Evolutionary conservation across 2,329 filamentous ascomycete species (phyloP).

Genomic region (Colletotrichum acutatum): DNA sequence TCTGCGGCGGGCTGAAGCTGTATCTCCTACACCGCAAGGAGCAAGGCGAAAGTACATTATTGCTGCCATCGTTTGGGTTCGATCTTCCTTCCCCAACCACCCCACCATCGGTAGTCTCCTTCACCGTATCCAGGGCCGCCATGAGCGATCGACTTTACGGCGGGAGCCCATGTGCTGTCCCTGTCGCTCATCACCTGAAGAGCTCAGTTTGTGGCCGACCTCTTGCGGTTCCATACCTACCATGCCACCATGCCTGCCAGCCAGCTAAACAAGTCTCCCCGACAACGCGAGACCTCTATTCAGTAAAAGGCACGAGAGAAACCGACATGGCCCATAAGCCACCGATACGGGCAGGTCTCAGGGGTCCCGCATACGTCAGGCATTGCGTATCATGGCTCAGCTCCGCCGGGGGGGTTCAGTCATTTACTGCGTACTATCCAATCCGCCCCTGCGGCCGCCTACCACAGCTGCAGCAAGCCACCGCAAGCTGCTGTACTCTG

Average conservation of each 20-base stretch:
- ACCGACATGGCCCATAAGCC: not conserved
- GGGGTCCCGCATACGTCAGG: conserved; percentile 31
- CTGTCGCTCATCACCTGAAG: conserved; percentile 34
- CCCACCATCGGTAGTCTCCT: not conserved
- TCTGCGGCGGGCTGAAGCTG: conserved; percentile 6
- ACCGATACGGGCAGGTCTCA: conserved; percentile 11
- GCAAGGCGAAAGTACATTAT: conserved; percentile 8
- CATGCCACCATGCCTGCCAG: not conserved
- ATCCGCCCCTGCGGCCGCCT: conserved; percentile 8
- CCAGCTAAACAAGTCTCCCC: conserved; percentile 12
- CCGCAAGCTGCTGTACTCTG: conserved; percentile 20
- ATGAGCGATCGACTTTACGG: conserved; percentile 22
- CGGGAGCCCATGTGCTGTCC: conserved; percentile 29
- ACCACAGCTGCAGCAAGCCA: conserved; percentile 26
- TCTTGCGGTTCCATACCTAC: not conserved
- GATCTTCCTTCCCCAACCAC: not conserved
- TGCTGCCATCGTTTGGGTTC: not conserved
- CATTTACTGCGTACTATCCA: conserved; percentile 19
- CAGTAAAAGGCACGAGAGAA: not conserved
- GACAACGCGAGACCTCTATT: conserved; percentile 22
- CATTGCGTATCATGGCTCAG: conserved; percentile 29
- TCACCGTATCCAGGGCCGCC: conserved; percentile 31
- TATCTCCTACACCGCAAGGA: not conserved
- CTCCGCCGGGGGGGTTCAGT: conserved; percentile 10
- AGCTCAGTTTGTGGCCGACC: conserved; percentile 1